Percentiles rank a stretch among this genome's conserved stretches.
Conservation (phyloP, 2,329 filamentous ascomycete species). For the Paecilomyces variotii region DNA sequence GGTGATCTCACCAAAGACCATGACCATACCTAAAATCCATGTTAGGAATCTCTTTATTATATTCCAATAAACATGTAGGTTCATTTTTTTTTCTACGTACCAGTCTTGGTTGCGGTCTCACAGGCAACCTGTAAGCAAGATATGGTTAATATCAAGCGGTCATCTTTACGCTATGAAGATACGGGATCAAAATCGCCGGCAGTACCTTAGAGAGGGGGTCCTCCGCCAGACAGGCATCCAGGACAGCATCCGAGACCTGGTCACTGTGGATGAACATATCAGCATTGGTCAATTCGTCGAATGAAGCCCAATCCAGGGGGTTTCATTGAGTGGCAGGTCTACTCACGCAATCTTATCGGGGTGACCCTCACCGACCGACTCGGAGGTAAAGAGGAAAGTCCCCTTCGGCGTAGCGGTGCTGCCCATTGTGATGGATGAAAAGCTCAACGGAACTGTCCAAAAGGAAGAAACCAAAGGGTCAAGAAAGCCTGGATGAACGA, state of each 20-base stretch:
- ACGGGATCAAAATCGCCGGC: constrained; percentile 2
- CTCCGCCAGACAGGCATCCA: constrained; percentile 92
- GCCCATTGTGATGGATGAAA: constrained; percentile 48
- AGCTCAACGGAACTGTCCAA: background rate
- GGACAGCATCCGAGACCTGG: constrained; percentile 95
- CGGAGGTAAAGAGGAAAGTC: constrained; percentile 83
- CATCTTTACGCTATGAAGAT: constrained; percentile 2
- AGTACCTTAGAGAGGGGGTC: constrained; percentile 88
- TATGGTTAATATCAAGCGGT: constrained; percentile 7
- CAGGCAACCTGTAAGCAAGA: constrained; percentile 60
- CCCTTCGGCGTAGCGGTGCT: constrained; percentile 46
- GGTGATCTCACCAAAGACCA: constrained; percentile 98
- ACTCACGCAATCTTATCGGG: constrained; percentile 85
- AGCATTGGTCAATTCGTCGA: constrained; percentile 11
- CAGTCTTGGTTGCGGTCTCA: constrained; percentile 99
- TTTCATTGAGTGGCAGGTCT: constrained; percentile 4
- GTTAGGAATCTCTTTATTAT: constrained; percentile 6
- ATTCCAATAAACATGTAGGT: constrained; percentile 4
- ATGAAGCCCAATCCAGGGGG: constrained; percentile 1
- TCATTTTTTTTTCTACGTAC: constrained; percentile 41
- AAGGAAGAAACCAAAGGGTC: constrained; percentile 7
- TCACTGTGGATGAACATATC: constrained; percentile 45
- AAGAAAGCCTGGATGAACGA: constrained; percentile 11
- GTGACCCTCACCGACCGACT: constrained; percentile 84
- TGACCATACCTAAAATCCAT: constrained; percentile 60